Conservation (phyloP, 1,284 basidiomycete species). For the Volvariella volvacea region DNA sequence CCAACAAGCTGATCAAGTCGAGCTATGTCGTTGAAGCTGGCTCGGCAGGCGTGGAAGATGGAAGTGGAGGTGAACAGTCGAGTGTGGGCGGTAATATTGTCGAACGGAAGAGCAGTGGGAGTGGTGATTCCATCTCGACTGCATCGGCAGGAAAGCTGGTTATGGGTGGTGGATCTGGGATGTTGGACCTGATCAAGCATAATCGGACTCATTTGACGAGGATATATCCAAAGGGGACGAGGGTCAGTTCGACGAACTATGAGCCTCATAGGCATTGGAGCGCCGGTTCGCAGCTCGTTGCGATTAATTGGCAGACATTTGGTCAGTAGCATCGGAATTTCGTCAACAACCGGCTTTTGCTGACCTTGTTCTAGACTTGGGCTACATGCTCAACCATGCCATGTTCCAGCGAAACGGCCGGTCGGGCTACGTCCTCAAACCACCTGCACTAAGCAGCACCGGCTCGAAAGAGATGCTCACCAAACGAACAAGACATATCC, state of each 20-base stretch:
- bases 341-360: background rate
- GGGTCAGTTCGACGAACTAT: slow-evolving; percentile 84
- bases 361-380: slow-evolving; percentile 58
- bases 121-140: too few species aligned
- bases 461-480: slow-evolving; percentile 56
- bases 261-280: slow-evolving; percentile 89
- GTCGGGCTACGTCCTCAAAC: slow-evolving; percentile 92
- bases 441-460: slow-evolving; percentile 61
- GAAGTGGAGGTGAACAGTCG: slow-evolving; percentile 1
- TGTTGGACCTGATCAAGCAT: slow-evolving; percentile 84
- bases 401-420: slow-evolving; percentile 90
- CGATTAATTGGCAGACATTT: slow-evolving; percentile 96
- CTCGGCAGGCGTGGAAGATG: too few species aligned
- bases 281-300: slow-evolving; percentile 88
- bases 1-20: slow-evolving; percentile 55
- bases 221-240: slow-evolving; percentile 82
- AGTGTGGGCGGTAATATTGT: too few species aligned
- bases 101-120: background rate
- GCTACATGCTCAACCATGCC: slow-evolving; percentile 88
- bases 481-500: slow-evolving; percentile 49
- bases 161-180: slow-evolving; percentile 14
- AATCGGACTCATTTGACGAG: slow-evolving; percentile 84
- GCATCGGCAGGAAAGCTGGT: too few species aligned
- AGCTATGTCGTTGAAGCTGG: slow-evolving; percentile 20
- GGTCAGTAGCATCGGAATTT: slow-evolving; percentile 51